Percentiles rank a stretch among this genome's conserved stretches.
Evolutionary conservation across 495 filamentous ascomycete species (phyloP).

Genomic region (Aspergillus haitiensis): DNA sequence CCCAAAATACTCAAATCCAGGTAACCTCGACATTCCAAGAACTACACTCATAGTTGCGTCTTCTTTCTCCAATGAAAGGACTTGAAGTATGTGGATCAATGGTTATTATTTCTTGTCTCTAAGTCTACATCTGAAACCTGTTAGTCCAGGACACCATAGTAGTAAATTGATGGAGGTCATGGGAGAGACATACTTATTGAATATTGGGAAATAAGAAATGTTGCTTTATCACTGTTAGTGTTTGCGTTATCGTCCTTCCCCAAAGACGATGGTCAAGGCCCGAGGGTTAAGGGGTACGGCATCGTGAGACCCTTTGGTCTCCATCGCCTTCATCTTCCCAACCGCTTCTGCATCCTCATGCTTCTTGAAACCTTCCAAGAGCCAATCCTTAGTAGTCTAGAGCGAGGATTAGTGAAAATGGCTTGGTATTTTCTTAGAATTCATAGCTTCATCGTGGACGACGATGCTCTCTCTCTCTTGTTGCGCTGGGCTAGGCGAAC

Average conservation of each 20-base stretch:
- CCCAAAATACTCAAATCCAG: background rate
- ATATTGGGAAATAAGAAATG: too few relatives aligned
- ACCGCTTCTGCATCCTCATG: too few relatives aligned
- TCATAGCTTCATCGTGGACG: slow-evolving; percentile 33
- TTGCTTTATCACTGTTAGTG: too few relatives aligned
- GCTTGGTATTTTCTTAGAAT: background rate
- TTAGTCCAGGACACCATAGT: background rate
- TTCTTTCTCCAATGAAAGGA: too few relatives aligned
- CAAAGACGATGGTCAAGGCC: too few relatives aligned
- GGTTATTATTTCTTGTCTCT: background rate
- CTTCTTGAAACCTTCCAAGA: background rate
- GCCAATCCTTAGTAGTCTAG: background rate
- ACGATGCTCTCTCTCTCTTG: slow-evolving; percentile 33
- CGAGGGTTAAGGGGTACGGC: too few relatives aligned
- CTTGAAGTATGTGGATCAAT: background rate
- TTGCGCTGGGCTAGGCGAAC: slow-evolving; percentile 56
- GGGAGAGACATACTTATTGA: background rate
- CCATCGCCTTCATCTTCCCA: too few relatives aligned
- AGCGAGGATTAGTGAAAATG: background rate
- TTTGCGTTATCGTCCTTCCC: too few relatives aligned
- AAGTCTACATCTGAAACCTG: background rate
- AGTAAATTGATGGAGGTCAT: background rate
- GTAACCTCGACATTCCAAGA: too few relatives aligned
- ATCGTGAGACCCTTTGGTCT: too few relatives aligned
- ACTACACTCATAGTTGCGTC: too few relatives aligned